phyloP scores from a whole-genome alignment of 176 grass and related monocot genomes.

The Alopecurus myosuroides region DNA sequence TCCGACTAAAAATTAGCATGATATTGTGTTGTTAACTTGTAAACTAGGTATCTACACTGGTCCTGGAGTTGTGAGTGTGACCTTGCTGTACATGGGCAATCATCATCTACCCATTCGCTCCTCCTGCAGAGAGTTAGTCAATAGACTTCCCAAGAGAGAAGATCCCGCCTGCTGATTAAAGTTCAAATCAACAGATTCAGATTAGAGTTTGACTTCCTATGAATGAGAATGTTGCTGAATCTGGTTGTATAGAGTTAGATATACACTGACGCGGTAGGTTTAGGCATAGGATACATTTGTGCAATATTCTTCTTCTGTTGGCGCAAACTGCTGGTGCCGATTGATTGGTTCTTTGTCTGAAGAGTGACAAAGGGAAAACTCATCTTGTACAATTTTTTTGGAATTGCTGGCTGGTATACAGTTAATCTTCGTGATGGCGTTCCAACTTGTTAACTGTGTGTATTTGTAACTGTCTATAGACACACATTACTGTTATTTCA shows the following conservation, averaged over 20 bases:
- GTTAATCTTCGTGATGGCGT: not conserved
- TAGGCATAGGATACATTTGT: not conserved
- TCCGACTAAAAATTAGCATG: too few species aligned
- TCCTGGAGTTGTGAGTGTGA: slow-evolving; percentile 20
- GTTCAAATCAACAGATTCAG: not conserved
- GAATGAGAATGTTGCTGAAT: not conserved
- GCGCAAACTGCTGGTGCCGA: too few species aligned
- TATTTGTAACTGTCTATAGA: not conserved
- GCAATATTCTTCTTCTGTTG: not conserved
- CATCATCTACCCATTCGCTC: slow-evolving; percentile 23
- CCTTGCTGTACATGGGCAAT: not conserved
- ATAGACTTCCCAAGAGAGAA: not conserved
- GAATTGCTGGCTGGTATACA: not conserved
- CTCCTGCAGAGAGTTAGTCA: not conserved
- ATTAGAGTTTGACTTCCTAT: not conserved
- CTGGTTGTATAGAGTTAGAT: not conserved
- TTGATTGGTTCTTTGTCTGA: too few species aligned
- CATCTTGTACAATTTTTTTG: not conserved
- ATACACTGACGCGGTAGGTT: not conserved
- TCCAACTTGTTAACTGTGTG: not conserved
- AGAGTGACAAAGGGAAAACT: not conserved
- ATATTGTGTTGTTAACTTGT: too few species aligned
- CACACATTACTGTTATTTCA: not conserved
- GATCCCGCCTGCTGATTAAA: not conserved
- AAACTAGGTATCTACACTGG: slow-evolving; percentile 2